Conservation (phyloP, 495 filamentous ascomycete species). For the Penicillium argentinense region DNA sequence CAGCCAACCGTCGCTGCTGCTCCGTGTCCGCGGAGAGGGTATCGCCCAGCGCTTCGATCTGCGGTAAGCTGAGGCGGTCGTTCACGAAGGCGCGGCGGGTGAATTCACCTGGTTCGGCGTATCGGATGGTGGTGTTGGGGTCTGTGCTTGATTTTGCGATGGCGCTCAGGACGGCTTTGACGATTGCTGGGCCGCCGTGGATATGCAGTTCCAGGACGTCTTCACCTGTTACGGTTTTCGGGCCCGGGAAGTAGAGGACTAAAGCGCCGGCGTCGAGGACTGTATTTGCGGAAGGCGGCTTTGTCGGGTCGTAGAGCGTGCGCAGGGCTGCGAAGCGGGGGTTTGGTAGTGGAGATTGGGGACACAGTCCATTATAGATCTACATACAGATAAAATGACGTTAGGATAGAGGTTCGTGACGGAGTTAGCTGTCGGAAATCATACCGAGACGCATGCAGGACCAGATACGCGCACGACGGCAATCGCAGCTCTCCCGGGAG, state of each 20-base stretch:
- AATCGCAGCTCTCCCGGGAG: slow-evolving; percentile 82
- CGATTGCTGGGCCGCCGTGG: slow-evolving; percentile 87
- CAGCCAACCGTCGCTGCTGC: slow-evolving; percentile 84
- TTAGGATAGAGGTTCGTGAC: slow-evolving; percentile 6
- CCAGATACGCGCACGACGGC: slow-evolving; percentile 90
- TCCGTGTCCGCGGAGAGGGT: slow-evolving; percentile 85
- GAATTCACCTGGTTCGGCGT: slow-evolving; percentile 95
- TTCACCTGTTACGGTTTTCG: slow-evolving; percentile 86
- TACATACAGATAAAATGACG: slow-evolving; percentile 24
- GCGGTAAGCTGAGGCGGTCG: slow-evolving; percentile 79
- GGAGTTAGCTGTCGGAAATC: slow-evolving; percentile 15
- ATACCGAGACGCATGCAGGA: slow-evolving; percentile 67
- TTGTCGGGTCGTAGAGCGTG: slow-evolving; percentile 67
- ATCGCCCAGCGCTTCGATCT: slow-evolving; percentile 90
- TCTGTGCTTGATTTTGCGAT: slow-evolving; percentile 56
- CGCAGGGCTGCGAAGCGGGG: slow-evolving; percentile 77
- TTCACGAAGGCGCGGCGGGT: slow-evolving; percentile 91
- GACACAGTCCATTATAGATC: slow-evolving; percentile 80
- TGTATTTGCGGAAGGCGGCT: slow-evolving; percentile 29
- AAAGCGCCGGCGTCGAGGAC: slow-evolving; percentile 81
- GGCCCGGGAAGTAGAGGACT: slow-evolving; percentile 83
- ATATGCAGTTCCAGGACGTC: slow-evolving; percentile 91
- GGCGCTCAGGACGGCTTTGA: slow-evolving; percentile 78
- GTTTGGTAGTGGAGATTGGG: slow-evolving; percentile 58
- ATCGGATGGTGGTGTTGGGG: slow-evolving; percentile 57